Conservation (phyloP, 164 flowering plant genomes). For the Vitis rupestris region DNA sequence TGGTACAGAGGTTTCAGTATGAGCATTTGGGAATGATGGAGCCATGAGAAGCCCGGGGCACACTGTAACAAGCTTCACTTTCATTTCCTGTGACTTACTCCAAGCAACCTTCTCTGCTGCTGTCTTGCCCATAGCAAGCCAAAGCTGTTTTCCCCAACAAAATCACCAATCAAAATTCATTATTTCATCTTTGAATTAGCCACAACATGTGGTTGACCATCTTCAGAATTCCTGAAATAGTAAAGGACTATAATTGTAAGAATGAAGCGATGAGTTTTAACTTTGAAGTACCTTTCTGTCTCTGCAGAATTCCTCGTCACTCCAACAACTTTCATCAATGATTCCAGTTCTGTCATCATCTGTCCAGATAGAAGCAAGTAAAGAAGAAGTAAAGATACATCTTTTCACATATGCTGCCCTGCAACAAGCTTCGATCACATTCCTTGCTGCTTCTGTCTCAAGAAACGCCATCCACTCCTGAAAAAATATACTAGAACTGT, state of each 20-base stretch:
- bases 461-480: slow-evolving; percentile 45
- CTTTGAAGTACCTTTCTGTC: slow-evolving; percentile 35
- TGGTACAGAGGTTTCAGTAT: slow-evolving; percentile 21
- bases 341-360: background rate
- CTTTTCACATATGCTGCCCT: slow-evolving; percentile 32
- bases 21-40: slow-evolving; percentile 23
- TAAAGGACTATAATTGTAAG: no score
- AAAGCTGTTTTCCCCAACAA: slow-evolving; percentile 29
- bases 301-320: slow-evolving; percentile 37
- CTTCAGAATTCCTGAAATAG: no score
- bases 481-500: background rate
- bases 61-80: slow-evolving; percentile 36
- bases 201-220: no score
- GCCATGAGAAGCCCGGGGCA: slow-evolving; percentile 48
- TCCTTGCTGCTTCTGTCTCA: slow-evolving; percentile 37
- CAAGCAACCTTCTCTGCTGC: slow-evolving; percentile 45
- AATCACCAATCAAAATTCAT: background rate
- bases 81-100: slow-evolving; percentile 34
- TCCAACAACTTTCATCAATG: slow-evolving; percentile 38
- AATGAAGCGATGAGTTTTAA: no score
- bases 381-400: slow-evolving; percentile 47
- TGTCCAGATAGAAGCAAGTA: slow-evolving; percentile 38
- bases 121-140: slow-evolving; percentile 53
- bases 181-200: no score
- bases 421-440: slow-evolving; percentile 45